These are phyloP conservation scores for Aspergillus sp. DNA, from an alignment of 2,329 filamentous ascomycete species.

Conservation along the genomic window DNA sequence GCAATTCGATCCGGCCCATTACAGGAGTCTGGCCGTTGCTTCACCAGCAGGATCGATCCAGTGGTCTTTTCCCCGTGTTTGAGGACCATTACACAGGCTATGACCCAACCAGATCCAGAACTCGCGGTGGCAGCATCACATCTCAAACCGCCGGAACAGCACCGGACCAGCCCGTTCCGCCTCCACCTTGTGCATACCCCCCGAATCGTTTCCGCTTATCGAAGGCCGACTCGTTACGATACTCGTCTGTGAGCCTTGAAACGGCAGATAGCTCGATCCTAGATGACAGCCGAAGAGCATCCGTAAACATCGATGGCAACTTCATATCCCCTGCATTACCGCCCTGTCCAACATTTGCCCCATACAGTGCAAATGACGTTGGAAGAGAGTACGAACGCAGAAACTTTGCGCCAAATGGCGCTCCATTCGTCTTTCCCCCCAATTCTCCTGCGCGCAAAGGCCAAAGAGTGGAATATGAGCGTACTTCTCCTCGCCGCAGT, in stretches of 20 bases:
- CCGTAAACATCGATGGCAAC: conserved; percentile 28
- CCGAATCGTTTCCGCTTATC: conserved; percentile 34
- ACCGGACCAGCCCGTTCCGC: conserved; percentile 39
- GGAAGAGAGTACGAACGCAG: conserved; percentile 31
- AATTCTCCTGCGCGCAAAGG: conserved; percentile 24
- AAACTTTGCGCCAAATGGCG: conserved; percentile 25
- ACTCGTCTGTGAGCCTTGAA: conserved; percentile 38
- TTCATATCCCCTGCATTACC: conserved; percentile 32
- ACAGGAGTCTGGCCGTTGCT: conserved; percentile 33
- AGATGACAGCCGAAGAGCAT: conserved; percentile 30
- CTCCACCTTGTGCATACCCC: conserved; percentile 32
- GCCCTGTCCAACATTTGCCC: conserved; percentile 34
- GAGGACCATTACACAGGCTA: conserved; percentile 24
- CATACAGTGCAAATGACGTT: conserved; percentile 40
- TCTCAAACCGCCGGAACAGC: conserved; percentile 33
- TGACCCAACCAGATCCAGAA: conserved; percentile 22
- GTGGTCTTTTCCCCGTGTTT: conserved; percentile 23
- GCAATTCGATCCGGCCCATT: conserved; percentile 27
- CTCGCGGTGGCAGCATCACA: conserved; percentile 34
- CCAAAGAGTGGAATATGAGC: conserved; percentile 22
- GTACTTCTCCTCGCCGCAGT: conserved; percentile 33
- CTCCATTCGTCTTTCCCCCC: conserved; percentile 28
- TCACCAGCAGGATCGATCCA: conserved; percentile 22
- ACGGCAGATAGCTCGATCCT: conserved; percentile 41
- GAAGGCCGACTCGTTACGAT: conserved; percentile 36